Percentiles rank a stretch among this genome's conserved stretches.
Conservation (phyloP, 2,329 filamentous ascomycete species). For the Aspergillus uvarum region DNA sequence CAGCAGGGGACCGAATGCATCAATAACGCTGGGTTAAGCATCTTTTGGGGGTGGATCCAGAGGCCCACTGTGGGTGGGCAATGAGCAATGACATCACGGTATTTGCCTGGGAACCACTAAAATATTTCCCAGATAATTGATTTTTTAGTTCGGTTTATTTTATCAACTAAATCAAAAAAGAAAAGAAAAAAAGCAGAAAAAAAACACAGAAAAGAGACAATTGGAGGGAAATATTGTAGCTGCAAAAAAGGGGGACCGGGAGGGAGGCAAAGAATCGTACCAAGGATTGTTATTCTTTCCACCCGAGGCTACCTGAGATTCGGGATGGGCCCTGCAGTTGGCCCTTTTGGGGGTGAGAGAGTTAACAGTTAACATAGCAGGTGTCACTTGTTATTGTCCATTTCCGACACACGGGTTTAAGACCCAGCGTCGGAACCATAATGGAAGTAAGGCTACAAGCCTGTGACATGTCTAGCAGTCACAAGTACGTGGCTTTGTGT, state of each 20-base stretch:
- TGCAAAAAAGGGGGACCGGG: not conserved
- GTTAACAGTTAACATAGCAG: not conserved
- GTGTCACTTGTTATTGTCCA: not conserved
- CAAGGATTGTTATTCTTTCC: not conserved
- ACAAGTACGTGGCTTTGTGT: not conserved
- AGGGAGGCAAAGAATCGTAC: not conserved
- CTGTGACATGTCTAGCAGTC: not conserved
- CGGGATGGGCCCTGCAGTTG: not conserved
- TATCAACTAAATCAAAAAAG: not conserved
- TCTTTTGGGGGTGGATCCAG: constrained; percentile 24
- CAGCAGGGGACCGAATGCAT: constrained; percentile 30
- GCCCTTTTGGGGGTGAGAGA: too few relatives aligned
- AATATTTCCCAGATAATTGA: not conserved
- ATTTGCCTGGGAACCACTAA: not conserved
- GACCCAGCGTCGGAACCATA: not conserved
- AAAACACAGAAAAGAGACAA: not conserved
- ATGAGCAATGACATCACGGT: constrained; percentile 16
- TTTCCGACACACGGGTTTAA: not conserved
- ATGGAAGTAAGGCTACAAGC: not conserved
- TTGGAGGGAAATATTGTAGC: too few relatives aligned
- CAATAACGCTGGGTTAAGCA: constrained; percentile 35
- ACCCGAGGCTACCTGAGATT: not conserved
- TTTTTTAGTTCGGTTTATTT: not conserved
- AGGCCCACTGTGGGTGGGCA: constrained; percentile 15
- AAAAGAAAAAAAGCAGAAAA: not conserved